Evolutionary conservation across 2,329 filamentous ascomycete genomes (phyloP), one percentile per base, ranked within the genome.

Genomic region (Beauveria caledonica): DNA sequence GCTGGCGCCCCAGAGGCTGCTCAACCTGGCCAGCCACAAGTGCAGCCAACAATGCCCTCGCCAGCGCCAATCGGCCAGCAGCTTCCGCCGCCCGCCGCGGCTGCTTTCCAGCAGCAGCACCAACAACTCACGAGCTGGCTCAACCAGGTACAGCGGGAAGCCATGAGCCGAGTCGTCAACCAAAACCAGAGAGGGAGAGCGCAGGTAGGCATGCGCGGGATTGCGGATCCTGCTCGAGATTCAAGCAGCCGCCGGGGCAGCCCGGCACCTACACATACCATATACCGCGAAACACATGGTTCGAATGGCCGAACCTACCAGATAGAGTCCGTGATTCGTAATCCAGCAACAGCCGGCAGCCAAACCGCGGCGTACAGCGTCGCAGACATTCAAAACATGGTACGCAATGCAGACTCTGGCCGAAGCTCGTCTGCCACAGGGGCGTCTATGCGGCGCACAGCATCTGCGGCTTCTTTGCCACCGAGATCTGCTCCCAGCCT

Each of bases 401-500:
- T 81, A 11, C 76, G 77, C 33, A 71, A 71, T 39, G 76, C 76
- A 6, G 80, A 82, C 66, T 71, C 75, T 25, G 72, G 68, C 39
- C 75, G 80, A 64, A 76, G 77, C 3, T 73, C 75, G 2, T 73
- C 74, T 55, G 77, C 77, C 53, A 78, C 80, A 72, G 73, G 77
- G 6, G 77, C 74, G 64, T 77, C 79, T 40, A 79, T 82, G 77
- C 78, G 80, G 48, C 74, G 80, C 59, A 82, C 77, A 65, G 73
- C 77, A 40, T 80, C 80, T 3, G 76, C 72, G 46, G 73, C 76
- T 5, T 80, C 79, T 5, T 66, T 79, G 54, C 70, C 73, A n/a
- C 59, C 61, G 17, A 73, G 77, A 64, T 70, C 73, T 21, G 65
- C 65, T 11, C 71, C 68, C 27, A 68, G 66, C 55, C 63, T 68